Percentiles rank a stretch among this genome's conserved stretches.
phyloP scores from a whole-genome alignment of 352 stramenopile genomes.

The Phytophthora vignae region DNA sequence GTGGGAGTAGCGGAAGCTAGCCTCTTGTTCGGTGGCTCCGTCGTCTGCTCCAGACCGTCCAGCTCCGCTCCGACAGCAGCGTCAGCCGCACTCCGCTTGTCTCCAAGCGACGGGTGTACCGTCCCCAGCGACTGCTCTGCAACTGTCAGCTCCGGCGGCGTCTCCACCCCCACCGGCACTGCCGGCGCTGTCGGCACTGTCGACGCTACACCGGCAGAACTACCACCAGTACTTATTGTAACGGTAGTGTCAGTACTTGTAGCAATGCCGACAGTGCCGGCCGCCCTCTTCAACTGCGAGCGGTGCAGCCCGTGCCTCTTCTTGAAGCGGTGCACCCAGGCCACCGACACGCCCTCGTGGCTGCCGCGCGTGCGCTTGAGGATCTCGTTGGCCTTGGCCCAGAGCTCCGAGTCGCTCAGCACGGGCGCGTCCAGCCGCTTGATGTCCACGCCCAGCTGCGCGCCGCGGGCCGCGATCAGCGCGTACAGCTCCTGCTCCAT shows the following conservation, averaged over 20 bases:
- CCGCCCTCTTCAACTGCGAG: slow-evolving; percentile 13
- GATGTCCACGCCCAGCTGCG: slow-evolving; percentile 12
- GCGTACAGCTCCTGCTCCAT: slow-evolving; percentile 40
- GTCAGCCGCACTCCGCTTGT: background rate
- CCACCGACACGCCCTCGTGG: slow-evolving; percentile 35
- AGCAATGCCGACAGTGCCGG: background rate
- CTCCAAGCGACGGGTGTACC: background rate
- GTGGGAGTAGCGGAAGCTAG: background rate
- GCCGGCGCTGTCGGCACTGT: no score
- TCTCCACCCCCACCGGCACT: no score
- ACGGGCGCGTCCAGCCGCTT: slow-evolving; percentile 7
- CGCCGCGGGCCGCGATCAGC: slow-evolving; percentile 6
- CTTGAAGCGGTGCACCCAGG: slow-evolving; percentile 51
- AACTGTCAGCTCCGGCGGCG: background rate
- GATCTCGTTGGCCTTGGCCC: slow-evolving; percentile 45
- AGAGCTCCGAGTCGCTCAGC: slow-evolving; percentile 36
- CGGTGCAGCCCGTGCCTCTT: slow-evolving; percentile 42
- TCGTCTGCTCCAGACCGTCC: background rate
- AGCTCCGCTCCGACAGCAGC: no score
- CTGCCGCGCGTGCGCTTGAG: slow-evolving; percentile 33
- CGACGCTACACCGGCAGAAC: no score
- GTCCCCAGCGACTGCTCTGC: slow-evolving; percentile 11
- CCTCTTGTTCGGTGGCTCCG: slow-evolving; percentile 15
- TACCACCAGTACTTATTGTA: no score
- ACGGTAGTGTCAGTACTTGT: no score